Percentiles rank a stretch among this genome's conserved stretches.
phyloP scores from a whole-genome alignment of 441 rosid species.

The Breynia disticha region DNA sequence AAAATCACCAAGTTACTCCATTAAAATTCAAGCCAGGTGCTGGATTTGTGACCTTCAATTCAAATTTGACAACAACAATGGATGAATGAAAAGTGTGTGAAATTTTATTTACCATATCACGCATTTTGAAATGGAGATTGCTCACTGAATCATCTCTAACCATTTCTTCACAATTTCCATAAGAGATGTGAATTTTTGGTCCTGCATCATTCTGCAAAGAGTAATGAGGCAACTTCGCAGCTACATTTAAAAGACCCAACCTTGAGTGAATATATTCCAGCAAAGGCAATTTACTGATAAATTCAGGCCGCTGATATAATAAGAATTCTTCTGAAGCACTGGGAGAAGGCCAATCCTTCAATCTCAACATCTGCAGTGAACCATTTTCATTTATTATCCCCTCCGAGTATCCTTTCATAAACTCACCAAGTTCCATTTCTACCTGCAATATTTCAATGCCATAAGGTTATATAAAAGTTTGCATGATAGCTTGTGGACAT shows the following conservation, averaged over 20 bases:
- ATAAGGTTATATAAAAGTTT: too few species aligned
- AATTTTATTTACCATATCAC: slow-evolving; percentile 62
- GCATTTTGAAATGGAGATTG: slow-evolving; percentile 69
- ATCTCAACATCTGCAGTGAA: slow-evolving; percentile 45
- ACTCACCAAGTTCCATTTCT: slow-evolving; percentile 63
- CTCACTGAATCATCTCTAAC: slow-evolving; percentile 52
- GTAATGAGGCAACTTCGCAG: slow-evolving; percentile 93
- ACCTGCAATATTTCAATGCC: slow-evolving; percentile 39
- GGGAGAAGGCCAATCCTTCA: slow-evolving; percentile 96
- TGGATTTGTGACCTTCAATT: too few species aligned
- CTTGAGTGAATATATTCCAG: slow-evolving; percentile 92
- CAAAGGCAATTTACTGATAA: slow-evolving; percentile 71
- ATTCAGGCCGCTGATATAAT: slow-evolving; percentile 77
- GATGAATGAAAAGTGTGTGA: background rate
- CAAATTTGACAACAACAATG: too few species aligned
- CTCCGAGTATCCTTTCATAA: slow-evolving; percentile 61
- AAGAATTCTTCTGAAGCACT: slow-evolving; percentile 87
- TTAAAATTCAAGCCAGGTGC: too few species aligned
- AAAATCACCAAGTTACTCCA: too few species aligned
- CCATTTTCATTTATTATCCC: slow-evolving; percentile 46
- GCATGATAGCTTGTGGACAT: too few species aligned
- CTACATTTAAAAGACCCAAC: slow-evolving; percentile 89
- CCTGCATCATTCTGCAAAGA: slow-evolving; percentile 91
- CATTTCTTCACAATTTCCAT: slow-evolving; percentile 55
- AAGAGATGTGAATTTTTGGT: slow-evolving; percentile 73